Conservation (phyloP, 108 stramenopile species). For the Parmales sp. region DNA sequence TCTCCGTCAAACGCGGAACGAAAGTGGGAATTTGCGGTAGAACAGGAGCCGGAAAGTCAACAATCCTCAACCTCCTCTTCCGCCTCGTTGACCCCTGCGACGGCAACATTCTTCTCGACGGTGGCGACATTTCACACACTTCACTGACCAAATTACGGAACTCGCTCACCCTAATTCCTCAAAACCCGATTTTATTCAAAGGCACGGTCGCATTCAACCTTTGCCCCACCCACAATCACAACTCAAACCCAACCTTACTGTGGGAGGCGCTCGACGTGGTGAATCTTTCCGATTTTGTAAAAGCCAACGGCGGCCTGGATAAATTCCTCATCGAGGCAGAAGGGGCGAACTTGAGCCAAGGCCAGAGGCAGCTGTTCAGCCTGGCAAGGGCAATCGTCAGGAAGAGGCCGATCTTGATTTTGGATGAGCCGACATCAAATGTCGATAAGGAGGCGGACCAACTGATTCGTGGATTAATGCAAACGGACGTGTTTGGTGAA, state of each 20-base stretch:
- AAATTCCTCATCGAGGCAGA: slow-evolving; percentile 20
- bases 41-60: slow-evolving; percentile 50
- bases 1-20: slow-evolving; percentile 16
- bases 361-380: slow-evolving; percentile 37
- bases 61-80: slow-evolving; percentile 34
- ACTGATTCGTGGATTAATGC: not conserved
- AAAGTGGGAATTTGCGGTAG: slow-evolving; percentile 44
- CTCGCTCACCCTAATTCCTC: slow-evolving; percentile 15
- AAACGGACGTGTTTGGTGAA: slow-evolving; percentile 52
- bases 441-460: slow-evolving; percentile 23
- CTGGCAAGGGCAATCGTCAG: slow-evolving; percentile 29
- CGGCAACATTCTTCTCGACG: slow-evolving; percentile 17
- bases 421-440: slow-evolving; percentile 34
- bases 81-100: slow-evolving; percentile 10
- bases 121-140: not conserved
- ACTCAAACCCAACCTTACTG: not conserved
- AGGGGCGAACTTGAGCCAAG: slow-evolving; percentile 25
- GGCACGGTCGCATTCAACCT: slow-evolving; percentile 23
- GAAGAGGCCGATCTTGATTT: slow-evolving; percentile 16
- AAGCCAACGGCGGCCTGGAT: slow-evolving; percentile 48
- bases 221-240: slow-evolving; percentile 22
- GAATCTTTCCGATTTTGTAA: slow-evolving; percentile 47
- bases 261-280: slow-evolving; percentile 59
- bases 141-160: slow-evolving; percentile 8
- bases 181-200: slow-evolving; percentile 14